phyloP scores from a whole-genome alignment of 202 grass and related monocot species.

The Setaria italica region DNA sequence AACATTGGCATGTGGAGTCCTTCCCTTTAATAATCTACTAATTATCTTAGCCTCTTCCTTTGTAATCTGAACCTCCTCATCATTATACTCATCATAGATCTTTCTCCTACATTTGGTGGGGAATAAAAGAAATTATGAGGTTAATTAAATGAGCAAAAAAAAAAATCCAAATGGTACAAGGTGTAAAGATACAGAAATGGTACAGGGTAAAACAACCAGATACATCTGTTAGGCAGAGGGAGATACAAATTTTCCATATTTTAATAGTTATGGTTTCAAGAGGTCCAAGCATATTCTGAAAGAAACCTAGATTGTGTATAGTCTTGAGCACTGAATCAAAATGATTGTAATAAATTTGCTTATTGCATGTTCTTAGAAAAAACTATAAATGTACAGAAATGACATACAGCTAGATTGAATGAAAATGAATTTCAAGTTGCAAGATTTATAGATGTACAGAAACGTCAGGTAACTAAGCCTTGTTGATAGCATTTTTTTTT shows the following conservation, averaged over 20 bases:
- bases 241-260: not conserved
- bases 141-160: conserved; percentile 34
- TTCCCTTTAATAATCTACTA: conserved; percentile 76
- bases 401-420: not conserved
- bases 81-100: conserved; percentile 86
- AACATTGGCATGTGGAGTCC: conserved; percentile 79
- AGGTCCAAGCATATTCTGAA: not conserved
- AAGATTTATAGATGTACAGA: not conserved
- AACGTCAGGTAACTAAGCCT: not conserved
- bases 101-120: conserved; percentile 62
- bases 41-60: conserved; percentile 87
- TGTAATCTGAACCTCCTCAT: conserved; percentile 85
- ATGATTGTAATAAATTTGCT: not conserved
- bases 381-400: conserved; percentile 1
- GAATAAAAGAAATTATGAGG: conserved; percentile 20
- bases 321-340: not conserved
- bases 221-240: not conserved
- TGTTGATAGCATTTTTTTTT: not conserved
- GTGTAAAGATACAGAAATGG: conserved; percentile 16
- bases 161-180: not conserved
- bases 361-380: not conserved
- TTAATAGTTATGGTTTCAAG: not conserved
- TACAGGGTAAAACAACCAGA: conserved; percentile 18
- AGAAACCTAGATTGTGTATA: not conserved
- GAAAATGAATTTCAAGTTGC: conserved; percentile 9